Evolutionary conservation across 306 rosid species (phyloP).

Genomic region (Herpetospermum pedunculosum): DNA sequence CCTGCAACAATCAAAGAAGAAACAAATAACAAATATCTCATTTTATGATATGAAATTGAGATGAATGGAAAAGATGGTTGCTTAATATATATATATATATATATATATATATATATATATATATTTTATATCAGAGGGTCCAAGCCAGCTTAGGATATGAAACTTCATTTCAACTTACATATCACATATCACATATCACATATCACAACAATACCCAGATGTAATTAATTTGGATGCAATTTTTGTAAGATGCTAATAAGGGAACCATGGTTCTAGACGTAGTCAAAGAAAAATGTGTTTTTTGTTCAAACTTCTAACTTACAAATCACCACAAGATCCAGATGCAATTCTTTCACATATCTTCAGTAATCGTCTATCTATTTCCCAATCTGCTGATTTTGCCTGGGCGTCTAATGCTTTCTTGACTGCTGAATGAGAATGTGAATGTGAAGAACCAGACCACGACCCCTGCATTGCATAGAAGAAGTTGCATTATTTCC

Average conservation of each 20-base stretch:
- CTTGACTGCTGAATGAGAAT: constrained; percentile 47
- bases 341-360: constrained; percentile 87
- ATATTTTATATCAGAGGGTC: background rate
- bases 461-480: constrained; percentile 74
- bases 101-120: too few species aligned
- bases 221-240: constrained; percentile 71
- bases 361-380: constrained; percentile 78
- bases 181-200: too few species aligned
- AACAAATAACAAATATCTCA: background rate
- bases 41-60: background rate
- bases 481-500: background rate
- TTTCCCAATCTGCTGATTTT: constrained; percentile 80
- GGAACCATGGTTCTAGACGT: background rate
- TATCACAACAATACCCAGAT: constrained; percentile 78
- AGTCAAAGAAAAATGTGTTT: background rate
- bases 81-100: too few species aligned
- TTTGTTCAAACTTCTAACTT: constrained; percentile 34
- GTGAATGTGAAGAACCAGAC: constrained; percentile 62
- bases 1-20: background rate
- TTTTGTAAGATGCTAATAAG: constrained; percentile 12
- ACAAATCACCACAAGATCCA: constrained; percentile 98
- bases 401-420: constrained; percentile 38
- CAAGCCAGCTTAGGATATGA: background rate
- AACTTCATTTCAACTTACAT: constrained; percentile 35
- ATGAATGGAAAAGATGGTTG: background rate